Base-by-base conservation (phyloP, 2,329 filamentous ascomycete genomes). In the Exophiala dermatitidis region DNA sequence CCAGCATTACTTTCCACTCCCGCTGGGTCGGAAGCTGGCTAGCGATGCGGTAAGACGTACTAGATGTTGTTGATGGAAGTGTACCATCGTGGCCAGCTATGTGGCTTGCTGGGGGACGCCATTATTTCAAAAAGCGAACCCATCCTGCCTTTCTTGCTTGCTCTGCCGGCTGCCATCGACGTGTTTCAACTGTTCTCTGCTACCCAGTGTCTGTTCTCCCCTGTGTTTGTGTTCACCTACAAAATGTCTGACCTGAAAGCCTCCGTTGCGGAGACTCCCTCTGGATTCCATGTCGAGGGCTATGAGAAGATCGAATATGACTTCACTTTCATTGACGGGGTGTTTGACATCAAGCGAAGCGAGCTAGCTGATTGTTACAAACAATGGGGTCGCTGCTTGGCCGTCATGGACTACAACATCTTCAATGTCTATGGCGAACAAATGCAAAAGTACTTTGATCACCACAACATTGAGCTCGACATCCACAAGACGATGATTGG, bases 281-380 rank as follows among this genome's bases (percentile, higher is more conserved):
- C 75, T 56, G 84, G 84, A 36, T 87, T 87, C 70, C 80, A 84
- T 60, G 83, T 87, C 56, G 80, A 82, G 61, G 84, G 84, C 28
- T 86, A 85, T 62, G 84, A 88, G 74, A 87, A 85, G 74, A 86
- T 87, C 65, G 80, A 85, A 64, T 87, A 87, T 66, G 83, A 86
- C 69, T 88, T 88, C 67, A 80, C 81, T 50, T 86, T 88, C 69
- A 76, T 87, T 44, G 84, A 88, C 61, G 80, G 78, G 45, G 76
- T 88, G 52, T 87, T 88, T 68, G 72, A 85, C 64, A 63, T 73
- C 40, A 63, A 73, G 58, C 85, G 86, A 63, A 62, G 71, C 10
- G 77, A 85, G 61, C 75, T 88, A 6, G 81, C 83, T 10, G 70
- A 81, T 30, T 83, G 80, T 67, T 88, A 86, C 69, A 71, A 77